Evolutionary conservation across 2,329 filamentous ascomycete species (phyloP).

Genomic region (Fusarium annulatum): DNA sequence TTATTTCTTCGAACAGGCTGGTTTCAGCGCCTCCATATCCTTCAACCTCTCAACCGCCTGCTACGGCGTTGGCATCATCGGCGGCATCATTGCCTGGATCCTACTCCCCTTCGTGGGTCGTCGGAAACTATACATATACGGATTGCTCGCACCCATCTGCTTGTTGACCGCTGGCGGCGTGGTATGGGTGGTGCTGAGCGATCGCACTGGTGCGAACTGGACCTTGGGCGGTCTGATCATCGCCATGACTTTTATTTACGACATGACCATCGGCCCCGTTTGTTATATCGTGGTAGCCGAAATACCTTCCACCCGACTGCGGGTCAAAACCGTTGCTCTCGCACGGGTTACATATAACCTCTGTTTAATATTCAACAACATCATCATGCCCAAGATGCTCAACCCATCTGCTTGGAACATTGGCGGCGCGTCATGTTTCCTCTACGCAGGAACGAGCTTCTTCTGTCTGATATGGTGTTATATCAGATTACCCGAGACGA

Average conservation of each 20-base stretch:
- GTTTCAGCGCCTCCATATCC: conserved; percentile 50
- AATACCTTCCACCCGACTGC: conserved; percentile 52
- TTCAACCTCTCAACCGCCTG: conserved; percentile 55
- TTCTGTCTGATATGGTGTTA: conserved; percentile 44
- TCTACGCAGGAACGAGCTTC: conserved; percentile 36
- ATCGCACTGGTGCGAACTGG: conserved; percentile 46
- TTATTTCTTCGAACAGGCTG: conserved; percentile 58
- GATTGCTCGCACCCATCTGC: conserved; percentile 42
- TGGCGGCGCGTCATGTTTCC: conserved; percentile 43
- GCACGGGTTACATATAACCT: conserved; percentile 46
- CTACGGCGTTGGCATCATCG: conserved; percentile 54
- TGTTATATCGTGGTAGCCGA: conserved; percentile 55
- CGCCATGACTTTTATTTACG: conserved; percentile 55
- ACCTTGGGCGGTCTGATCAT: conserved; percentile 52
- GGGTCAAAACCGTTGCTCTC: conserved; percentile 55
- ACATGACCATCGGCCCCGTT: conserved; percentile 39
- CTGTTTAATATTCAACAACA: conserved; percentile 42
- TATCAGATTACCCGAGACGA: conserved; percentile 45
- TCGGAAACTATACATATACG: conserved; percentile 54
- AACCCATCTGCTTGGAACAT: conserved; percentile 45
- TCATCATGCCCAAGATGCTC: conserved; percentile 45
- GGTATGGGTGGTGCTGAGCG: conserved; percentile 48
- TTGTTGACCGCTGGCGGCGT: conserved; percentile 55
- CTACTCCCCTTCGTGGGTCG: conserved; percentile 54
- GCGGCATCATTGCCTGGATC: conserved; percentile 54